Evolutionary conservation across 2,329 filamentous ascomycete genomes (phyloP), one percentile per base, ranked within the genome.

Genomic region (Aureobasidium sp.): DNA sequence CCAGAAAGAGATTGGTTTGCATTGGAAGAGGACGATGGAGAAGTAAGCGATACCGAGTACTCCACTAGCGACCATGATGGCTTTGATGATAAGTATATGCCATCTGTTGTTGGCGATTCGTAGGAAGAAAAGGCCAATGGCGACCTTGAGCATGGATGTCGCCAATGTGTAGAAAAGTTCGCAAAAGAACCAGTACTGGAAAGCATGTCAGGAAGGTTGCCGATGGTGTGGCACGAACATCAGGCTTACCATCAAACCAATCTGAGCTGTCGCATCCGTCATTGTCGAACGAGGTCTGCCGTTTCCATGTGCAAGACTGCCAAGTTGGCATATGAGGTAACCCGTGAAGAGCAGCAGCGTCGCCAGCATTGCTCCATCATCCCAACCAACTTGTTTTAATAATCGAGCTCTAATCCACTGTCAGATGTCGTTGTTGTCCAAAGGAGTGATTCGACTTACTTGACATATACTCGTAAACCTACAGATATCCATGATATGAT

Each of bases 121-220:
- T 11, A 80, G 71, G 40, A 80, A 71, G 57, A 79, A 78, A 19
- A 78, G 65, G 6, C 70, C 74, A 42, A 81, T 75, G 0, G 77
- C 74, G 30, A 78, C 67, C 55, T 78, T 79, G 39, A 77, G 68
- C 14, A 74, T 62, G 35, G 71, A 68, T 22, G 70, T 76, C 6
- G 71, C 68, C 50, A 76, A 61, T 7, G 75, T 71, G 60, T 80
- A 81, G 57, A 74, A 72, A n/a, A 76, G 64, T 59, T 80, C 77
- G 57, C 76, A 77, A 22, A 80, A 70, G 66, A 75, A 80, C 76
- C 76, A 80, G 58, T 65, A 71, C 70, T 71, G 47, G 3, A 38
- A 14, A 11, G 6, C n/a, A 12, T 19, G 10, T n/a, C 24, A 24
- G n/a, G 16, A 48, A 25, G 34, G 8, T 19, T 24, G n/a, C 6